phyloP scores from a whole-genome alignment of 164 flowering plant species.

The Saururus chinensis region DNA sequence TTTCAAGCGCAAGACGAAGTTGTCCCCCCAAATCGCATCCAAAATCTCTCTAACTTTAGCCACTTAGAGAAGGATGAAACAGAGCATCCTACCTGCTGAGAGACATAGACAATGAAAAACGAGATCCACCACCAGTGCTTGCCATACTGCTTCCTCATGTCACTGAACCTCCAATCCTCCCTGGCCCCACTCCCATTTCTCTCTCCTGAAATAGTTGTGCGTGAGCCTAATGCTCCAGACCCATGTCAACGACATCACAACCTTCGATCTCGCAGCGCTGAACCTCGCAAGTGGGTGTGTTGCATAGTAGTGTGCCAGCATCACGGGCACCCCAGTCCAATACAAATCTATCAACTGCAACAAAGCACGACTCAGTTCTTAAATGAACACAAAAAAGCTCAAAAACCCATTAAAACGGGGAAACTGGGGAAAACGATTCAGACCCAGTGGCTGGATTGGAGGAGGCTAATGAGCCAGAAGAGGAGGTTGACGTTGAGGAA shows the following conservation, averaged over 20 bases:
- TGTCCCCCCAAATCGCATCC: not conserved
- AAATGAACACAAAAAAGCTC: not conserved
- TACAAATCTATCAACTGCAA: constrained; percentile 88
- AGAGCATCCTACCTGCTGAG: constrained; percentile 54
- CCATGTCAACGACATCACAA: constrained; percentile 60
- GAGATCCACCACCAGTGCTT: constrained; percentile 89
- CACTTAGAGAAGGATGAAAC: not conserved
- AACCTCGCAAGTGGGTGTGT: constrained; percentile 50
- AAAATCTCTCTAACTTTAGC: too few species aligned
- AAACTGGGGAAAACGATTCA: not conserved
- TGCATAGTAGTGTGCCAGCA: constrained; percentile 77
- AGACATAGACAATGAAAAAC: constrained; percentile 61
- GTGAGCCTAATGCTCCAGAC: constrained; percentile 73
- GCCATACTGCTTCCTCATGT: constrained; percentile 62
- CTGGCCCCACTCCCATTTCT: constrained; percentile 84
- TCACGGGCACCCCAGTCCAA: constrained; percentile 86
- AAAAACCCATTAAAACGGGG: too few species aligned
- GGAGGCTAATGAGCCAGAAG: constrained; percentile 66
- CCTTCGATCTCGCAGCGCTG: constrained; percentile 45
- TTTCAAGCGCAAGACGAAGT: too few species aligned
- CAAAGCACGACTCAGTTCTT: not conserved
- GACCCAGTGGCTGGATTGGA: constrained; percentile 86
- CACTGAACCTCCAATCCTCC: constrained; percentile 89
- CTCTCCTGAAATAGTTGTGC: constrained; percentile 85
- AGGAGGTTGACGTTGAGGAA: constrained; percentile 71